Base-by-base conservation (phyloP, 441 rosid species). In the Oxalis stricta region DNA sequence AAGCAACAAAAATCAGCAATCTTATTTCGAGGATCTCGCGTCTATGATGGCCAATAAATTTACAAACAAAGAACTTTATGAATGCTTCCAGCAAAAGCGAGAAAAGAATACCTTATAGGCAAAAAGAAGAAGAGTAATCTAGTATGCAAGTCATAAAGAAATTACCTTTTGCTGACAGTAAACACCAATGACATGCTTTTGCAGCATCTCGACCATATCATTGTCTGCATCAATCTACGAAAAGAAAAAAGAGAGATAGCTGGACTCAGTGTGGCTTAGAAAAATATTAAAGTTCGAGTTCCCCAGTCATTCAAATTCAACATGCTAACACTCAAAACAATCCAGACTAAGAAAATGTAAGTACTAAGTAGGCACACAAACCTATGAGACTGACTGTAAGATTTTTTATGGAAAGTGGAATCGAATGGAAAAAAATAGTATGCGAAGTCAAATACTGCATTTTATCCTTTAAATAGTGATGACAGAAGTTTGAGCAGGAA, bases 181-280 rank as follows among this genome's bases (percentile, higher is more conserved):
- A 62, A 80, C 92, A 56, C 47, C 73, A 52, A 76, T 50, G 29
- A 93, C 69, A 59, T 79, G 91, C 49, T 76, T 79, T 62, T 76
- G 84, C 57, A 93, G 74, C 80, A 80, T 64, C 53, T 30, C 34
- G 46, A 74, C 60, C 45, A 88, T 60, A 53, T 75, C 94, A 66
- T 79, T 78, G 64, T 73, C 91, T 46, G 82, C 79, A 64, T 77
- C 84, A 53, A 77, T 77, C 99, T 93, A n/a, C n/a, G n/a, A n/a
- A n/a, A n/a, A n/a, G 82, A 46, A 66, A 59, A 47, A 38, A 56
- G 43, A 31, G 41, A 35, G 3, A 38, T 35, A 44, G 41, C 16
- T 13, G 49, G 12, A n/a, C 14, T 18, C 33, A 34, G 34, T 36
- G 19, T 26, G 31, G 7, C 2, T 1, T 26, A 26, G n/a, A n/a